Percentiles rank a stretch among this genome's conserved stretches.
These are phyloP conservation scores for Boletus tomentosulus DNA, from an alignment of 768 basidiomycete species.

Conservation along the genomic window DNA sequence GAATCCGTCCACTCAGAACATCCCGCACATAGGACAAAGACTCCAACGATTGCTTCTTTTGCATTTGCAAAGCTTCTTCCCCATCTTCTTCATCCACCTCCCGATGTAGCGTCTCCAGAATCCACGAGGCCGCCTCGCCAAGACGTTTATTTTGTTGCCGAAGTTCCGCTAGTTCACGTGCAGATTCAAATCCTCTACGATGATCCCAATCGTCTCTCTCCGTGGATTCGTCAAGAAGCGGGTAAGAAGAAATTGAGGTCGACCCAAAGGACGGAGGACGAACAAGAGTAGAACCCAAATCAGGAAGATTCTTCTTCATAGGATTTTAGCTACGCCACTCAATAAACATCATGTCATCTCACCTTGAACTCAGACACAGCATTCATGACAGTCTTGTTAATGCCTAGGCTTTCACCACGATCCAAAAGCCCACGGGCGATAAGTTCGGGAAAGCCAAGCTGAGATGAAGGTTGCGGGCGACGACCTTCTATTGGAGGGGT, in stretches of 20 bases:
- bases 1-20: constrained; percentile 52
- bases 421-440: constrained; percentile 71
- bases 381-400: constrained; percentile 78
- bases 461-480: constrained; percentile 40
- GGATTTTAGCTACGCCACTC: constrained; percentile 7
- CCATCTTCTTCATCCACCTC: constrained; percentile 40
- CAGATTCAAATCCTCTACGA: constrained; percentile 64
- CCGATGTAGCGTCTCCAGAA: constrained; percentile 64
- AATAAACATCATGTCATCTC: constrained; percentile 16
- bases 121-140: constrained; percentile 69
- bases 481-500: constrained; percentile 27
- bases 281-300: constrained; percentile 65
- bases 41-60: constrained; percentile 63
- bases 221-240: constrained; percentile 56
- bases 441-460: constrained; percentile 63
- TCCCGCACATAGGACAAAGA: constrained; percentile 76
- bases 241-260: constrained; percentile 48
- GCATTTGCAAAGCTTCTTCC: constrained; percentile 38
- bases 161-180: constrained; percentile 54
- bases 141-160: constrained; percentile 57
- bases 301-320: constrained; percentile 76
- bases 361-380: constrained; percentile 78
- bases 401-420: constrained; percentile 74
- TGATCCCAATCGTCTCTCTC: constrained; percentile 71
- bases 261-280: constrained; percentile 43